Evolutionary conservation across 2,329 filamentous ascomycete species (phyloP).

Genomic region (Nectriaceae sp.): DNA sequence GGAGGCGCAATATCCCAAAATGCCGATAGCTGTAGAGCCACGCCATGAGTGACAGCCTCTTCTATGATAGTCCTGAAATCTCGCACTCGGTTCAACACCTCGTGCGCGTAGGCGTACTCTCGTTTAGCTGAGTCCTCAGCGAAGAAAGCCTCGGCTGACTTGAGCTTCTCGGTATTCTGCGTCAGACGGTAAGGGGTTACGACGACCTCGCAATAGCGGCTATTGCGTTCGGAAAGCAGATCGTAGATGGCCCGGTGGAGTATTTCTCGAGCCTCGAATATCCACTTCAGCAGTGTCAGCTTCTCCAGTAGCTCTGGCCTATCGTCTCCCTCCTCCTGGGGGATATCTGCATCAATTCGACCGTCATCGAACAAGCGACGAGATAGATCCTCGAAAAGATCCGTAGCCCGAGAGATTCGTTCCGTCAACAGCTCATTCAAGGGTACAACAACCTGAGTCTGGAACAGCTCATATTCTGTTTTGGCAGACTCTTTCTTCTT

Average conservation of each 20-base stretch:
- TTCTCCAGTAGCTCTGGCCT: constrained; percentile 93
- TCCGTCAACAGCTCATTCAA: constrained; percentile 78
- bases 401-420: constrained; percentile 72
- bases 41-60: constrained; percentile 80
- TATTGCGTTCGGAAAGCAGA: constrained; percentile 80
- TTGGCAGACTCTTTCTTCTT: constrained; percentile 74
- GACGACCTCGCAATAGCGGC: constrained; percentile 83
- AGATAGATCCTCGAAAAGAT: constrained; percentile 76
- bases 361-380: constrained; percentile 70
- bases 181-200: constrained; percentile 76
- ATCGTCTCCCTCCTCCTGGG: constrained; percentile 94
- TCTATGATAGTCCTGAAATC: constrained; percentile 80
- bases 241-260: constrained; percentile 86
- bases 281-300: constrained; percentile 92
- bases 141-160: constrained; percentile 81
- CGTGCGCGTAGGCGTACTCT: constrained; percentile 68
- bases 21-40: constrained; percentile 87
- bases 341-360: constrained; percentile 70
- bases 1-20: constrained; percentile 98
- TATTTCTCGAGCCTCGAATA: constrained; percentile 90
- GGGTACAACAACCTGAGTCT: constrained; percentile 79
- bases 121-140: constrained; percentile 74
- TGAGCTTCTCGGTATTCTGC: constrained; percentile 76
- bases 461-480: constrained; percentile 81
- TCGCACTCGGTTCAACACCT: constrained; percentile 71